Evolutionary conservation across 176 grass and related monocot genomes (phyloP), one percentile per base, ranked within the genome.

Genomic region (Puya raimondii): DNA sequence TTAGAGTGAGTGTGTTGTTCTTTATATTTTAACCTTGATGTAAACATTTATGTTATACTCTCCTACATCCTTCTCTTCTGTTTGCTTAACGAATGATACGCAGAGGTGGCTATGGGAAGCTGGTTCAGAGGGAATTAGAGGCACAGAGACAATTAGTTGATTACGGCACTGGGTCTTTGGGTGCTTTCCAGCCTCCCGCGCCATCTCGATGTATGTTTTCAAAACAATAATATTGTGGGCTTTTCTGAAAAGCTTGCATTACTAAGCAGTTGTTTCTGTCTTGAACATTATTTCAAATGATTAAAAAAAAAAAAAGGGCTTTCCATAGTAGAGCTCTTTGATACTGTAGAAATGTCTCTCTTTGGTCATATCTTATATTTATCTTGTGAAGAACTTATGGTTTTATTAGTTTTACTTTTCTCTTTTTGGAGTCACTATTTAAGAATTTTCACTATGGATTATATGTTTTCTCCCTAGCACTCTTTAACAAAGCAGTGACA

Each of bases 101-200:
- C 77, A 86, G 93, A 79, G 93, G 93, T 76, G 93, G 93, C 12
- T 97, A 97, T 51, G 93, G 93, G 58, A 97, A 97, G 84, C 66
- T 97, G 81, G 93, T 97, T 70, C 93, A 97, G 76, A 92, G 58
- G 79, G 93, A 97, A 69, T 80, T 97, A 67, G 93, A 97, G 79
- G 86, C 77, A 67, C 93, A 97, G 64, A 89, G 93, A 83, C 79
- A 97, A 53, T 82, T 97, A 53, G 93, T 97, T 33, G 84, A 97
- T 70, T 97, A 97, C 83, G 92, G 88, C 69, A 74, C 76, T 53
- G 79, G 76, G 8, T 79, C 76, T 42, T 67, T 84, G 49, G 78
- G 67, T 70, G 63, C 64, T 54, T 78, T 79, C 48, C 70, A 79
- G 64, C 76, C 75, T 16, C 23, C 74, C 59, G 33, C 5, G 33